Evolutionary conservation across 768 basidiomycete genomes (phyloP).

Genomic region (Tulasnella sp.): DNA sequence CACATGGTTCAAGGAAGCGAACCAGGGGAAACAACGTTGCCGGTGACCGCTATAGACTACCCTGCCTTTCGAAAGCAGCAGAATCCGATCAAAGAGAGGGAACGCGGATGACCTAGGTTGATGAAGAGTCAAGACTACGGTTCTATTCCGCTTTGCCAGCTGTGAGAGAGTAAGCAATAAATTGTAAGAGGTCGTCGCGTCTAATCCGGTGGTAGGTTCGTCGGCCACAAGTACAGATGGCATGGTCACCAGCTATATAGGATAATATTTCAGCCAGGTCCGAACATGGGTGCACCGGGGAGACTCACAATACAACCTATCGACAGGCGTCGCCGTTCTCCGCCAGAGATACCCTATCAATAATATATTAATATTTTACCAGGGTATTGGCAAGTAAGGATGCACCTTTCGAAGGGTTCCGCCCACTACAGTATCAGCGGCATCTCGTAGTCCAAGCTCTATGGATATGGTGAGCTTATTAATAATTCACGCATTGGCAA

Average conservation of each 20-base stretch:
- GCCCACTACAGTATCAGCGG: slow-evolving; percentile 34
- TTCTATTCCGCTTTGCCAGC: slow-evolving; percentile 32
- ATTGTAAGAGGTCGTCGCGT: slow-evolving; percentile 25
- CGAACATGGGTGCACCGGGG: background rate
- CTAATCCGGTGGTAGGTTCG: slow-evolving; percentile 38
- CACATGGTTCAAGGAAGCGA: slow-evolving; percentile 26
- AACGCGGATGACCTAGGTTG: slow-evolving; percentile 52
- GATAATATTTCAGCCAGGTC: background rate
- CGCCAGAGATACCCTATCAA: slow-evolving; percentile 35
- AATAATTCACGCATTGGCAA: background rate
- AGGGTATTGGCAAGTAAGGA: too few species aligned
- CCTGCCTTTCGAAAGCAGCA: slow-evolving; percentile 42
- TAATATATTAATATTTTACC: background rate
- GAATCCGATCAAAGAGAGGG: slow-evolving; percentile 43
- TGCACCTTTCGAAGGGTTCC: slow-evolving; percentile 28
- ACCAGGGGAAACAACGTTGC: slow-evolving; percentile 26
- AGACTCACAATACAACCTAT: slow-evolving; percentile 36
- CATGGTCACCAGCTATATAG: slow-evolving; percentile 36
- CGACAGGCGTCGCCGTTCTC: slow-evolving; percentile 51
- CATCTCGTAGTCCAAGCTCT: slow-evolving; percentile 34
- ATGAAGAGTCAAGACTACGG: slow-evolving; percentile 54
- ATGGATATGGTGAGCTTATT: background rate
- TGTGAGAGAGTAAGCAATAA: slow-evolving; percentile 31
- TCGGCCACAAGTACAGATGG: slow-evolving; percentile 52
- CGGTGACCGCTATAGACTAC: slow-evolving; percentile 25